Conservation (phyloP, 805 yeast species). For the Geotrichum ghanense region DNA sequence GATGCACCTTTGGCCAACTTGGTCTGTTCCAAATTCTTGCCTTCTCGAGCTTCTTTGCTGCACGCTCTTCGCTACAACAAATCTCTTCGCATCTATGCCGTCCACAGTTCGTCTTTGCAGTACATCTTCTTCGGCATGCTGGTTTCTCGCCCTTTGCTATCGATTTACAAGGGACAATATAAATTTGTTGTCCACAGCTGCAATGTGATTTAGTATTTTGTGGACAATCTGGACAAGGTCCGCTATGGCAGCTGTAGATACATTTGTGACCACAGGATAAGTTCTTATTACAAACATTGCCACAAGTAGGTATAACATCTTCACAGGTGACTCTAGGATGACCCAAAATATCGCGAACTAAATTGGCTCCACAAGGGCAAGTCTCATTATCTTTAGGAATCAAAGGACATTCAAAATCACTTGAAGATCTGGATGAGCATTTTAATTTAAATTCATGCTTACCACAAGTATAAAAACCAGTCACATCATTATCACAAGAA, state of each 20-base stretch:
- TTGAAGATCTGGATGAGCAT: constrained; percentile 44
- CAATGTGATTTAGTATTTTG: constrained; percentile 43
- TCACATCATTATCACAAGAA: constrained; percentile 30
- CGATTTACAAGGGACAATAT: constrained; percentile 44
- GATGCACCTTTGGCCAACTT: constrained; percentile 57
- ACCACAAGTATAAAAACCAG: constrained; percentile 45
- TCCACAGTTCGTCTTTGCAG: constrained; percentile 64
- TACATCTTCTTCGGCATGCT: constrained; percentile 58
- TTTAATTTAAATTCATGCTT: constrained; percentile 38
- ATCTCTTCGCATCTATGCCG: constrained; percentile 59
- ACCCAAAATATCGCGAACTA: constrained; percentile 29
- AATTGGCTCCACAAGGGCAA: constrained; percentile 73
- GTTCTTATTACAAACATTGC: constrained; percentile 45
- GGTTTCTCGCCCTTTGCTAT: constrained; percentile 35
- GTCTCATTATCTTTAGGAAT: constrained; percentile 48
- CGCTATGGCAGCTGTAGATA: constrained; percentile 61
- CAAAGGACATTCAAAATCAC: constrained; percentile 41
- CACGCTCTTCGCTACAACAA: constrained; percentile 62
- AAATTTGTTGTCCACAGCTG: constrained; percentile 43
- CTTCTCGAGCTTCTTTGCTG: constrained; percentile 46
- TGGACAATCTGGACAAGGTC: constrained; percentile 61
- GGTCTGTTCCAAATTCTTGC: constrained; percentile 33
- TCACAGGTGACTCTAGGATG: constrained; percentile 46
- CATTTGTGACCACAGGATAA: constrained; percentile 68
- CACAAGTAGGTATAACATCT: constrained; percentile 75